Evolutionary conservation across 805 yeast genomes (phyloP), one percentile per base, ranked within the genome.

Genomic region (Metschnikowia drakensbergensis): DNA sequence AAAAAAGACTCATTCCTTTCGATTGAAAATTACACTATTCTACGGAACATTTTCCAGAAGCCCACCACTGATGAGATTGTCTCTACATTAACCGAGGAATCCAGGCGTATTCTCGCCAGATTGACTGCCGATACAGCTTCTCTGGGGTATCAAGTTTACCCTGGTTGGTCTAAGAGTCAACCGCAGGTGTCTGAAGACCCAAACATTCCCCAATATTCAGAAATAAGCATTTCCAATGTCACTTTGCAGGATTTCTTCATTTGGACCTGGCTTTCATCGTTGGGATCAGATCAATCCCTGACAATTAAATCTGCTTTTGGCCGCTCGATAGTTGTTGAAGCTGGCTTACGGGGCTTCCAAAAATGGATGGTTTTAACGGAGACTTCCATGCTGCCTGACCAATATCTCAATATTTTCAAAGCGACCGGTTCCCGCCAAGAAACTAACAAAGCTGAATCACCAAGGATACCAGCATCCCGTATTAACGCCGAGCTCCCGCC

Each of bases 241-340:
- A 76, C 87, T 5, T 80, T 89, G 17, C 96, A 88, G 64, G 96
- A 89, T 64, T 89, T 86, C 64, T 89, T 84, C 60, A 87, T 88
- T 28, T 89, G 96, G 96, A 80, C 96, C 0, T 89, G 96, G 96
- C 71, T 88, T 59, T 81, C 90, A 1, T 78, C 89, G 2, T 62
- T 88, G 25, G 88, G 88, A 0, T 75, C 82, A 30, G 96, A 89
- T 61, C 86, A 87, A 60, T 80, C 89, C 0, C 72, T 76, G 30
- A 65, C 71, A 25, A 81, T 82, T 56, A 86, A 86, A 63, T 76
- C 77, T 30, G 64, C 84, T 1, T 89, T 89, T 69, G 96, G 96
- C 7, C 77, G 94, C 54, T 83, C 95, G 0, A 74, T 88, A 48
- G 88, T 89, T 5, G 79, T 88, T 45, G 96, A 89, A 57, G 88